Base-by-base conservation (phyloP, 2,329 filamentous ascomycete species). In the Coniochaeta sp. region DNA sequence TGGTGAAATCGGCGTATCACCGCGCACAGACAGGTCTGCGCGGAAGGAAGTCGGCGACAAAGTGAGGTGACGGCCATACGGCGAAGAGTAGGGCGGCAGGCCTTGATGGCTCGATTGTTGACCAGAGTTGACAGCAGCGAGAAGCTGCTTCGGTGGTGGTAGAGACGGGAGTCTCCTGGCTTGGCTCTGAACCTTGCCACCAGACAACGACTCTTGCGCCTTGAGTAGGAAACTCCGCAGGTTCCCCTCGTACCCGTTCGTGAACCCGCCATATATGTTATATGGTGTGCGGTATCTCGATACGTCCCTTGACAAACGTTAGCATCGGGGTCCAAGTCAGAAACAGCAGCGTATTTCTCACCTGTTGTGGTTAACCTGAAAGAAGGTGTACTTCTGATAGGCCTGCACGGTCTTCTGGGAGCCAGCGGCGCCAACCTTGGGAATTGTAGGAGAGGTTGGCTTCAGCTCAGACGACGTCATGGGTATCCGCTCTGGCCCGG, bases 271-370 rank as follows among this genome's bases (percentile, higher is more conserved):
- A 66, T 69, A 73, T 1, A 72, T 68, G 14, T 76, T 73, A 60
- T 85, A 85, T 1, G 82, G 82, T 4, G 79, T 82, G 48, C 78
- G 74, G 53, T 85, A 84, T 51, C 76, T 76, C 7, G 74, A 71
- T 6, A 76, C 68, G 53, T 80, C 76, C 65, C 77, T 80, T n/a
- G n/a, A 54, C 2, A 31, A 12, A 46, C 8, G 48, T 64, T 55
- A 67, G 54, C 38, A 54, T 40, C 10, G 30, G 6, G 6, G 1
- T 31, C 3, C 9, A 8, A 30, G 10, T 12, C 8, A 26, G 42
- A 5, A n/a, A 48, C 12, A 31, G n/a, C 26, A 22, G 45, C 7
- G 26, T 48, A 18, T 18, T 1, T 59, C 69, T 53, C 70, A 79
- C 73, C 77, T 76, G 56, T 83, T 83, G 56, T 83, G 75, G 54